Percentiles rank a stretch among this genome's conserved stretches.
These are phyloP conservation scores for Capsella rubella DNA, from an alignment of 441 rosid species.

Conservation along the genomic window DNA sequence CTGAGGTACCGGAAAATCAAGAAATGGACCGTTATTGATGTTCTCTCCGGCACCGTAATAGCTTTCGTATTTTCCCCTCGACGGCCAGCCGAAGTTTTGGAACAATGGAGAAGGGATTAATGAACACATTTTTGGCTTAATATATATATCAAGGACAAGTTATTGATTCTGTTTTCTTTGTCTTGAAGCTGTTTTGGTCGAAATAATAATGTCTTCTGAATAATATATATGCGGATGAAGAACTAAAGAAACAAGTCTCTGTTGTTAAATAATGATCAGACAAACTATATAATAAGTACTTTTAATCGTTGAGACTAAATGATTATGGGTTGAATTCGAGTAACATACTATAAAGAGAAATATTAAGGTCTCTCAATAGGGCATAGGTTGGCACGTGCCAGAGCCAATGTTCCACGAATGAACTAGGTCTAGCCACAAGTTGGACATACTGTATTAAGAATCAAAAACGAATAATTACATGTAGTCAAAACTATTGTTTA, in stretches of 20 bases:
- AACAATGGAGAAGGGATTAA: slow-evolving; percentile 34
- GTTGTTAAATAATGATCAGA: neutral
- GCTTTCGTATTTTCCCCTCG: slow-evolving; percentile 22
- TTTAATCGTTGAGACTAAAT: slow-evolving; percentile 13
- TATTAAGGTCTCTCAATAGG: slow-evolving; percentile 25
- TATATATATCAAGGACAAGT: neutral
- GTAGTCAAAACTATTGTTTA: neutral
- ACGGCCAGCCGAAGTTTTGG: slow-evolving; percentile 40
- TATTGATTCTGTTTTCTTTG: neutral
- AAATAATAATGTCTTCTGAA: slow-evolving; percentile 16
- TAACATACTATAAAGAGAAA: slow-evolving; percentile 5
- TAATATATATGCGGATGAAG: slow-evolving; percentile 1
- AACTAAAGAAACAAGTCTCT: neutral
- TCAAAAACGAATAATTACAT: neutral
- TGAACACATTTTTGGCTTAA: slow-evolving; percentile 37
- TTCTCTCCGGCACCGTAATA: slow-evolving; percentile 2
- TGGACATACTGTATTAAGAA: slow-evolving; percentile 15
- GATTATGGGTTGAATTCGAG: neutral
- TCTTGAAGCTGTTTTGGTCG: slow-evolving; percentile 26
- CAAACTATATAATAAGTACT: slow-evolving; percentile 4
- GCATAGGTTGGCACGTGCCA: slow-evolving; percentile 35
- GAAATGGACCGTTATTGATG: slow-evolving; percentile 9
- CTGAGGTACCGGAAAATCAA: slow-evolving; percentile 27
- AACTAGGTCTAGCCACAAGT: slow-evolving; percentile 30
- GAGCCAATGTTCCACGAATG: slow-evolving; percentile 27